Conservation (phyloP, 2,329 filamentous ascomycete species). For the Diaporthe sp. region DNA sequence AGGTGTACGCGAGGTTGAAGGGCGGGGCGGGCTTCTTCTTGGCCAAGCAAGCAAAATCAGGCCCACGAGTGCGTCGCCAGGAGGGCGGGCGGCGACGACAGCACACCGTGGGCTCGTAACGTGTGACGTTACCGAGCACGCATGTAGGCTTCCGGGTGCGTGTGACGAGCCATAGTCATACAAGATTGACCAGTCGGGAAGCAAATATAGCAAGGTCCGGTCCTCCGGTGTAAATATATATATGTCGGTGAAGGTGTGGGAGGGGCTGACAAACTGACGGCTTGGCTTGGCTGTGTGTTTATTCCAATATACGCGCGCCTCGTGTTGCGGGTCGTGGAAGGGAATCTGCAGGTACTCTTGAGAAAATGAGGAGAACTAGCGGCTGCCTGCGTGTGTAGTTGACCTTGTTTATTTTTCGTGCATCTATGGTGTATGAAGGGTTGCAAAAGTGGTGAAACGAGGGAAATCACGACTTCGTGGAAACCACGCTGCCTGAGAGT, state of each 20-base stretch:
- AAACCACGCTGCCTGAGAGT: too few relatives aligned
- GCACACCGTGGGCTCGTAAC: not conserved
- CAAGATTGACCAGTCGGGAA: not conserved
- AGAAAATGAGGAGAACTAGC: not conserved
- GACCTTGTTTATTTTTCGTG: not conserved
- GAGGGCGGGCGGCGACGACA: not conserved
- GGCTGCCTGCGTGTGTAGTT: not conserved
- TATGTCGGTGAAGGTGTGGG: constrained; percentile 17
- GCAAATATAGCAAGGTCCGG: not conserved
- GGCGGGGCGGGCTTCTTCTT: not conserved
- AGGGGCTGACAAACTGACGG: not conserved
- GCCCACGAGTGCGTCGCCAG: not conserved
- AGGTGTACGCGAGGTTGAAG: not conserved
- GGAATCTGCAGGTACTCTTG: not conserved
- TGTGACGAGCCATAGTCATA: not conserved
- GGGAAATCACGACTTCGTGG: not conserved
- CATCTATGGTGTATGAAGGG: not conserved
- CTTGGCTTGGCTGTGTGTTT: not conserved
- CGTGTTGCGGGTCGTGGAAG: not conserved
- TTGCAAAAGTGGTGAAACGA: not conserved
- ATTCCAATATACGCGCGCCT: not conserved
- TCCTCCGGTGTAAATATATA: too few relatives aligned
- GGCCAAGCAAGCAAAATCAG: not conserved
- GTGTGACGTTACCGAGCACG: not conserved
- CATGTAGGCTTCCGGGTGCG: constrained; percentile 1